Conservation (phyloP, 1,284 basidiomycete genomes). For the Cryptococcus hybrid region DNA sequence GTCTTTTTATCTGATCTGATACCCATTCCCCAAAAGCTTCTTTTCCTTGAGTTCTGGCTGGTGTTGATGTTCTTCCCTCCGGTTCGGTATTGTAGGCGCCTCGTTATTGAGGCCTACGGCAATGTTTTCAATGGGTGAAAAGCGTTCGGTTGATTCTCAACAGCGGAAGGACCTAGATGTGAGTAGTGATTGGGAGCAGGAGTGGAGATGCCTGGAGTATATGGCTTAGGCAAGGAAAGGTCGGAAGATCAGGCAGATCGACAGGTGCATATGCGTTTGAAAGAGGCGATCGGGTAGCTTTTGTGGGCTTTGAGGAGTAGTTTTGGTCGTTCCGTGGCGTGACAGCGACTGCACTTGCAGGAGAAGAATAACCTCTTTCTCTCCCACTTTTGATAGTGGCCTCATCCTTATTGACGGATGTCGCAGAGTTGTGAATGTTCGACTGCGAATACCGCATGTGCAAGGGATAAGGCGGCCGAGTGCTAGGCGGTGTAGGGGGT, state of each 20-base stretch:
- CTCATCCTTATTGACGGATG: slow-evolving; percentile 3
- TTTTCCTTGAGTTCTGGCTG: slow-evolving; percentile 16
- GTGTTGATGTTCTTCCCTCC: slow-evolving; percentile 7
- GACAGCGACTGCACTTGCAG: not conserved
- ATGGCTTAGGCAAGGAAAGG: slow-evolving; percentile 11
- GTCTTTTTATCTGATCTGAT: slow-evolving; percentile 17
- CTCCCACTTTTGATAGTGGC: slow-evolving; percentile 2
- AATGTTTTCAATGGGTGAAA: slow-evolving; percentile 2
- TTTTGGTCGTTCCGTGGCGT: not conserved
- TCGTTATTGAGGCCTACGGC: not conserved
- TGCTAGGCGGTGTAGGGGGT: slow-evolving; percentile 29
- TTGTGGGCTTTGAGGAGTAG: not conserved
- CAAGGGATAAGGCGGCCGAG: slow-evolving; percentile 16
- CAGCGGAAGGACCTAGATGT: not conserved
- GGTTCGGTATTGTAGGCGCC: slow-evolving; percentile 1
- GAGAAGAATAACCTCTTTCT: slow-evolving; percentile 7
- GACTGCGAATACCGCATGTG: slow-evolving; percentile 20
- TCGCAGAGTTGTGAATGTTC: slow-evolving; percentile 13
- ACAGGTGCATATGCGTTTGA: not conserved
- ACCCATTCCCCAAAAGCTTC: slow-evolving; percentile 36
- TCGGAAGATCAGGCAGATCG: slow-evolving; percentile 12
- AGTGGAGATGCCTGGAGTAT: not conserved
- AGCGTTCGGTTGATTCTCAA: not conserved
- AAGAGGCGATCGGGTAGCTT: not conserved
- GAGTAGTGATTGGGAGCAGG: not conserved